Base-by-base conservation (phyloP, 805 yeast genomes). In the Cyberlindnera suaveolens region DNA sequence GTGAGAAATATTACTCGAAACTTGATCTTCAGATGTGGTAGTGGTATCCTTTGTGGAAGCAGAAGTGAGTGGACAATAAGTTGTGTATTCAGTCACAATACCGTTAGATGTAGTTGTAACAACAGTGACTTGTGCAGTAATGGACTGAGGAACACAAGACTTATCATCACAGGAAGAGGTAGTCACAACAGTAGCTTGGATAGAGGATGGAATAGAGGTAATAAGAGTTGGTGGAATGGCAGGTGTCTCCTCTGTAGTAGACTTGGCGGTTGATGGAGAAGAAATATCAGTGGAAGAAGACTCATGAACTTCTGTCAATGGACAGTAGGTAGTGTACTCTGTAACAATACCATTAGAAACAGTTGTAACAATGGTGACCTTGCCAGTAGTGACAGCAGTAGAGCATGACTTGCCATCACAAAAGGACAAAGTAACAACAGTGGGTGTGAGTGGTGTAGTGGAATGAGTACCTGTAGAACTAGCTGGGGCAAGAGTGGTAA, bases 241-340 rank as follows among this genome's bases (percentile, higher is more conserved):
- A 23, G 27, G 27, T 8, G 27, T 23, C 27, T 9, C 27, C 27
- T 9, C 27, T 5, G 27, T 9, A 6, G 11, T 23, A 23, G 27
- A 6, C 10, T 23, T 9, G 27, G 11, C 4, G 27, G 27, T 23
- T 23, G 27, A 23, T 23, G 27, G 27, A 10, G 27, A 23, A 23
- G 27, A 10, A 23, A 23, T 23, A 10, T 23, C 27, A 23, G 27
- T 10, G 27, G 19, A 37, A 27, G 39, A n/a, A 23, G 27, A 23
- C 27, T 23, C 27, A 23, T 23, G 10, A 23, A 23, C 27, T 27
- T 14, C 50, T 32, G 60, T 52, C 30, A 59, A 44, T 31, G 72
- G 72, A 47, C 71, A 66, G 58, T 64, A 67, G 7, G 72, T 67
- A 15, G 71, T 65, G 61, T 63, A 73, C 19, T 57, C 54, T 11